These are phyloP conservation scores for Flueggea neowawraea DNA, from an alignment of 441 rosid genomes.

Conservation along the genomic window DNA sequence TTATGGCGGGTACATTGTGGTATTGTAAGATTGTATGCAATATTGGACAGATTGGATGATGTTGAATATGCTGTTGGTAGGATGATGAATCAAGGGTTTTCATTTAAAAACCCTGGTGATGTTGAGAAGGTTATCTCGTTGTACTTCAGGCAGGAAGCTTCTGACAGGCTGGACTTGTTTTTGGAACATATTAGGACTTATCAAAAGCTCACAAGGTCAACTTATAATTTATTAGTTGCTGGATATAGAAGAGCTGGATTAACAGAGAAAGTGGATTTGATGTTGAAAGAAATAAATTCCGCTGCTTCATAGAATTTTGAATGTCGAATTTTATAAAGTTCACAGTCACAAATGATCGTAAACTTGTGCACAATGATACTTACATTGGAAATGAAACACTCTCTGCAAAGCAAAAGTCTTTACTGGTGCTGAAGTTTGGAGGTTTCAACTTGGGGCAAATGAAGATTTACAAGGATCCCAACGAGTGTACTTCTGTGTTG, in stretches of 20 bases:
- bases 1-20: slow-evolving; percentile 21
- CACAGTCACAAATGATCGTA: too few species aligned
- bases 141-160: slow-evolving; percentile 35
- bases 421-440: too few species aligned
- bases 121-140: slow-evolving; percentile 39
- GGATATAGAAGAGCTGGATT: slow-evolving; percentile 36
- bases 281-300: slow-evolving; percentile 27
- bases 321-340: background rate
- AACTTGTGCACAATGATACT: too few species aligned
- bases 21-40: slow-evolving; percentile 32
- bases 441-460: too few species aligned
- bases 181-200: slow-evolving; percentile 28
- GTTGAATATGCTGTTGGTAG: slow-evolving; percentile 41
- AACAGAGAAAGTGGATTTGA: slow-evolving; percentile 19
- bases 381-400: too few species aligned
- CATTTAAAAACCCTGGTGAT: slow-evolving; percentile 24
- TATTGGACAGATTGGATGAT: slow-evolving; percentile 30
- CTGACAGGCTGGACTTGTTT: slow-evolving; percentile 36
- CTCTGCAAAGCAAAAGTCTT: too few species aligned
- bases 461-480: too few species aligned
- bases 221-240: slow-evolving; percentile 33
- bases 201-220: slow-evolving; percentile 24
- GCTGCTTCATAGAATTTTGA: slow-evolving; percentile 14
- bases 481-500: too few species aligned
- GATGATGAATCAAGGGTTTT: slow-evolving; percentile 35